Evolutionary conservation across 345 rosid species (phyloP), one percentile per base, ranked within the genome.

Genomic region (Hibiscus syriacus): DNA sequence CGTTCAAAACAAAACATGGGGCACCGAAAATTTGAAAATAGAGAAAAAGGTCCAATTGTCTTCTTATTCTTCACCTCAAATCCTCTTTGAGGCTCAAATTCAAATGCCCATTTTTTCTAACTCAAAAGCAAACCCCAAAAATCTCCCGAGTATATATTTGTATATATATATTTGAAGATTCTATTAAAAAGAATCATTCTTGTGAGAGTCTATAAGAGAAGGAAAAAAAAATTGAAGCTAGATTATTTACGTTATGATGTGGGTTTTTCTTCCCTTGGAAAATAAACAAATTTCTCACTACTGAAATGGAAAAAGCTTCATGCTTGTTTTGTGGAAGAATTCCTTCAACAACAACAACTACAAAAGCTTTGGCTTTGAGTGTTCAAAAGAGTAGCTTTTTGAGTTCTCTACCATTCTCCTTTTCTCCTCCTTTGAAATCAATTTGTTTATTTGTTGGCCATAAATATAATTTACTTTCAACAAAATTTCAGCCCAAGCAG

Each of bases 271-370:
- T 10, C 11, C 25, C 60, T 46, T 34, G 56, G 61, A 48, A 64
- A 69, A 48, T 63, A 59, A 22, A 61, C 12, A 46, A 14, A 41
- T 19, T 30, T 27, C 19, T 50, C 29, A 2, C 38, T 25, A 67
- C 30, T 78, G 80, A 70, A 62, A 78, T 84, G 84, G 86, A 80
- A 38, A 56, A 26, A 55, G 85, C 79, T 19, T 84, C 88, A 10
- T 80, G 80, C 76, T 68, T 74, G 58, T 61, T 71, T n/a, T 72
- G 76, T 61, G 77, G 82, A 79, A 87, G 83, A 80, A 71, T 80
- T 43, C 80, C 79, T 32, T 73, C 74, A 1, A 69, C 74, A 0
- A 64, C 75, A 61, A 70, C 76, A 6, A 72, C n/a, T n/a, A n/a
- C 72, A 2, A 73, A 72, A 64, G 68, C 80, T 4, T 73, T 64